Evolutionary conservation across 2,329 filamentous ascomycete genomes (phyloP).

Genomic region (Epichloe festucae): DNA sequence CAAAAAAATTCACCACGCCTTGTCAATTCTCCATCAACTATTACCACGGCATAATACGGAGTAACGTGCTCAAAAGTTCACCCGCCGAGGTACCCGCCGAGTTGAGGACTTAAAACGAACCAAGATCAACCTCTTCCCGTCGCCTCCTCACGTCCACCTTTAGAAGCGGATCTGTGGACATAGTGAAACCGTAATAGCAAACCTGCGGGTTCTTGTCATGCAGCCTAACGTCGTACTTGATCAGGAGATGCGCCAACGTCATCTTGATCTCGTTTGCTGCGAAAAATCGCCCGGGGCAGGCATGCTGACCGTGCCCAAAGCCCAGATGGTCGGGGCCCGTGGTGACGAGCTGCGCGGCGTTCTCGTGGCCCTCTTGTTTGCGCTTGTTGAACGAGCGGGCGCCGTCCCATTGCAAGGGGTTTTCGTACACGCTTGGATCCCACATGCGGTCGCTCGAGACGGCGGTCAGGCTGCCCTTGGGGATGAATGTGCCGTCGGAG

Average conservation of each 20-base stretch:
- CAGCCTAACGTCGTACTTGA: constrained; percentile 31
- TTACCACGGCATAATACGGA: too few relatives aligned
- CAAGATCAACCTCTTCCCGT: neutral
- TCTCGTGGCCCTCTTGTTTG: constrained; percentile 20
- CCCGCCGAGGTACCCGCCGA: too few relatives aligned
- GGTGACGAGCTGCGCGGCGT: constrained; percentile 30
- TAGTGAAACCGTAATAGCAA: neutral
- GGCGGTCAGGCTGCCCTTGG: constrained; percentile 1
- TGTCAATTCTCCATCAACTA: too few relatives aligned
- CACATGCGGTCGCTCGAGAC: constrained; percentile 1
- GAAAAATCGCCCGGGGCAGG: constrained; percentile 41
- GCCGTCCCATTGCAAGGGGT: constrained; percentile 25
- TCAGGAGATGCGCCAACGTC: constrained; percentile 31
- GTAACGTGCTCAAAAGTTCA: too few relatives aligned
- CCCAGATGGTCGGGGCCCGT: constrained; percentile 33
- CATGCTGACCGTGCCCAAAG: constrained; percentile 43
- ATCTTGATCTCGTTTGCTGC: constrained; percentile 40
- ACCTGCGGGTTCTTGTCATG: neutral
- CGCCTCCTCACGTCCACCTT: constrained; percentile 1
- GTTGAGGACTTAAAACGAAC: neutral
- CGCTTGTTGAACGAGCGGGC: constrained; percentile 31
- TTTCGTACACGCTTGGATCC: neutral
- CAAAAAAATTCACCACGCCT: too few relatives aligned
- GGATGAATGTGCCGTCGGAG: constrained; percentile 5
- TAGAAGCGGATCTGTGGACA: neutral